A percentile compares a stretch with the other conserved stretches of the same genome.
Evolutionary conservation across 805 yeast species (phyloP).

Genomic region (Kodamaea nitidulidarum): DNA sequence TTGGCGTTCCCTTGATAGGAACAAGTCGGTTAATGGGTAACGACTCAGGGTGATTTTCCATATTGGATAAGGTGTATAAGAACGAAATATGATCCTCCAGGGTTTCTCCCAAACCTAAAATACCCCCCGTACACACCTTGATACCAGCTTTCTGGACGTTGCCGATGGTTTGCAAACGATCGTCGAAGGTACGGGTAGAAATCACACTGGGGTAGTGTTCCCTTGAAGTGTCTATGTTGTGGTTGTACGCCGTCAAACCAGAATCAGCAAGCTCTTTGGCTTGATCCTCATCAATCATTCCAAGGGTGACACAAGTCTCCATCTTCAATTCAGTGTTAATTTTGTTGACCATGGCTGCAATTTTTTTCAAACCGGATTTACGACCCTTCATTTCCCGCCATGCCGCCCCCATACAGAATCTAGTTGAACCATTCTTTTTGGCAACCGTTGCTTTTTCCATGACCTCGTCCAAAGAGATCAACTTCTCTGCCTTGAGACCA

Average conservation of each 20-base stretch:
- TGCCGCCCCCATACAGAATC: constrained; percentile 85
- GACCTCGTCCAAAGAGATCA: constrained; percentile 56
- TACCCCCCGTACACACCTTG: constrained; percentile 75
- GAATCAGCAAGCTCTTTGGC: constrained; percentile 56
- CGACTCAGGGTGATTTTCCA: constrained; percentile 75
- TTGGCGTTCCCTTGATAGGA: constrained; percentile 77
- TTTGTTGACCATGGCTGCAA: constrained; percentile 49
- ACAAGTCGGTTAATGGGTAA: constrained; percentile 76
- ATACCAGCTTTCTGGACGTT: constrained; percentile 58
- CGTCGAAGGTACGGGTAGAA: constrained; percentile 67
- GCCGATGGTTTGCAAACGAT: constrained; percentile 60
- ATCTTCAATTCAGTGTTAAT: constrained; percentile 59
- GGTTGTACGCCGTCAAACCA: constrained; percentile 79
- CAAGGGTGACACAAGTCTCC: constrained; percentile 56
- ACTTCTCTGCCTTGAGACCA: constrained; percentile 68
- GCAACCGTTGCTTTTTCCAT: constrained; percentile 61
- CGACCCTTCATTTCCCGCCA: constrained; percentile 69
- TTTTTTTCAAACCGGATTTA: constrained; percentile 51
- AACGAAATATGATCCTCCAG: constrained; percentile 67
- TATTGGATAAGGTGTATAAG: constrained; percentile 59
- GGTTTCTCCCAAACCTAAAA: constrained; percentile 74
- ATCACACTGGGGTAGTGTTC: constrained; percentile 8
- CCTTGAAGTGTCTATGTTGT: constrained; percentile 48
- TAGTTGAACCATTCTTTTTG: constrained; percentile 57
- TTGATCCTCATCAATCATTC: constrained; percentile 70